Base-by-base conservation (phyloP, 768 basidiomycete species). In the Favolaschia claudopus region DNA sequence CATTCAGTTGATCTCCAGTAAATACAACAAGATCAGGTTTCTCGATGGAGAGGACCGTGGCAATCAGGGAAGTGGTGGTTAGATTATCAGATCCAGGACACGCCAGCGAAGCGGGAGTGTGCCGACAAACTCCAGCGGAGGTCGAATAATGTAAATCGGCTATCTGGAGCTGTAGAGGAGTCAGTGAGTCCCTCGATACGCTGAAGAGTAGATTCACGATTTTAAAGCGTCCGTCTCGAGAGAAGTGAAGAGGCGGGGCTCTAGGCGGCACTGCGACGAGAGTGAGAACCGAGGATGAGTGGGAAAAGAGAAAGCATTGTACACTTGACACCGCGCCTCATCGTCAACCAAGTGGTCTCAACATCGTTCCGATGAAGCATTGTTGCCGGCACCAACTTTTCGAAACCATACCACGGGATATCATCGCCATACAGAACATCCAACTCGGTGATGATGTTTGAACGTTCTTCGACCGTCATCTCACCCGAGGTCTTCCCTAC, bases 61-160 rank as follows among this genome's bases (percentile, higher is more conserved):
- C 84, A 37, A 99, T 76, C 46, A 98, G 84, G 3, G 85, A 58
- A 14, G 32, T 79, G n/a, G 79, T 81, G 0, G 95, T 95, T 60
- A 91, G 81, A 60, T 88, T 86, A 70, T 99, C 96, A 3, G 94
- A 91, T 15, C 74, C 71, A 4, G 25, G 8, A 63, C 83, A 84
- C 32, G 79, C 76, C 52, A 85, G 83, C 10, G 88, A 78, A 33
- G 82, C 70, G 20, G 74, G 69, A 2, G 90, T 89, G 59, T 97
- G 95, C 33, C 85, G 82, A 69, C 96, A 98, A 8, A 74, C 66
- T 3, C 95, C 95, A 31, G 83, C 81, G 5, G 88, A 85, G 47
- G 95, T 93, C 0, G 92, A 92, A 74, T 86, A 99, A 72, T 99
- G 96, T 27, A 99, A 80, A 72, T 99, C 96, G 6, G 96, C 96